Evolutionary conservation across 768 basidiomycete species (phyloP).

Genomic region (Tephrocybe sp.): DNA sequence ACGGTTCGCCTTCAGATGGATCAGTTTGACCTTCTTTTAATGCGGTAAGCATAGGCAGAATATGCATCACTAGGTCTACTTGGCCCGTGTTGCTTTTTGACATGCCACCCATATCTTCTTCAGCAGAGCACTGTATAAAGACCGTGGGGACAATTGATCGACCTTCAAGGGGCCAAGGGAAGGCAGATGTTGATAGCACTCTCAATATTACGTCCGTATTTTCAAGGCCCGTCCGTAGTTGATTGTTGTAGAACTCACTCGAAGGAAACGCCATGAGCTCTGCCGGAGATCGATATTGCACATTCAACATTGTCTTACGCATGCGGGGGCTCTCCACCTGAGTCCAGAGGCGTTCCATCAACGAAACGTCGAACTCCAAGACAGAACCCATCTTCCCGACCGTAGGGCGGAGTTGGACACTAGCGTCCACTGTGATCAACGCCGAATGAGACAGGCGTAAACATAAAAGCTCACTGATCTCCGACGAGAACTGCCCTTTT

Average conservation of each 20-base stretch:
- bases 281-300: slow-evolving; percentile 65
- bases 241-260: slow-evolving; percentile 58
- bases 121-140: slow-evolving; percentile 55
- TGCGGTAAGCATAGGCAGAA: slow-evolving; percentile 42
- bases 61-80: slow-evolving; percentile 47
- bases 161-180: slow-evolving; percentile 57
- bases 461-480: slow-evolving; percentile 56
- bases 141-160: slow-evolving; percentile 47
- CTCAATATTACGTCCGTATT: slow-evolving; percentile 35
- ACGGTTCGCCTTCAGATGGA: slow-evolving; percentile 12
- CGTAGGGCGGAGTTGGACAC: slow-evolving; percentile 68
- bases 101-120: slow-evolving; percentile 57
- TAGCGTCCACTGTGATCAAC: slow-evolving; percentile 21
- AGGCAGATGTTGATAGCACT: slow-evolving; percentile 38
- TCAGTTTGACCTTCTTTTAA: slow-evolving; percentile 16
- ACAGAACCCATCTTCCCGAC: slow-evolving; percentile 59
- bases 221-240: slow-evolving; percentile 46
- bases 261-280: slow-evolving; percentile 64
- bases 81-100: slow-evolving; percentile 68
- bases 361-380: slow-evolving; percentile 58
- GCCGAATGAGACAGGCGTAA: background rate
- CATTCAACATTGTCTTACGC: slow-evolving; percentile 63
- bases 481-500: slow-evolving; percentile 61
- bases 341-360: slow-evolving; percentile 61
- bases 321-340: slow-evolving; percentile 34